phyloP scores from a whole-genome alignment of 257 asterid genomes.

The Dorcoceras hygrometricum region DNA sequence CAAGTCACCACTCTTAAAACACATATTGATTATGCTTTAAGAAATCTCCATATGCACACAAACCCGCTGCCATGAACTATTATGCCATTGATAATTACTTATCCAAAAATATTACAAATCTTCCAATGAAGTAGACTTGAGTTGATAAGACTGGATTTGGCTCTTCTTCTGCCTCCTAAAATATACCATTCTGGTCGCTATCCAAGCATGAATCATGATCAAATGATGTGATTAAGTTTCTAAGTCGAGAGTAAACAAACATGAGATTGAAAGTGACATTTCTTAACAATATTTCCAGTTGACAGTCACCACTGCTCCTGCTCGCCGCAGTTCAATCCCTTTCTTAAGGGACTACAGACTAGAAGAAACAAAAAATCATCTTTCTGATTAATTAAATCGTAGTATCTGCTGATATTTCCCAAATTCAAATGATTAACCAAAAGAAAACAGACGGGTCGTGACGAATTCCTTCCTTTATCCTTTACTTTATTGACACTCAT shows the following conservation, averaged over 20 bases:
- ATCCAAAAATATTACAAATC: neutral
- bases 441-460: constrained; percentile 24
- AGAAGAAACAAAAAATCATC: constrained; percentile 24
- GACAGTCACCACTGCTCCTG: neutral
- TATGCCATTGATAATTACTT: neutral
- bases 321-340: constrained; percentile 8
- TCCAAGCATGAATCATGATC: neutral
- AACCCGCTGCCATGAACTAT: neutral
- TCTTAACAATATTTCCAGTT: constrained; percentile 13
- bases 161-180: neutral
- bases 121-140: neutral
- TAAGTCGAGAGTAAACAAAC: neutral
- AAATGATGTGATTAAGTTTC: constrained; percentile 5
- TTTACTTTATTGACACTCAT: constrained; percentile 21
- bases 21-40: constrained; percentile 1
- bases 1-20: constrained; percentile 1
- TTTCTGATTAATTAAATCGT: constrained; percentile 6
- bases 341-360: constrained; percentile 24
- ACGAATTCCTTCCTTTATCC: constrained; percentile 21
- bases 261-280: constrained; percentile 1
- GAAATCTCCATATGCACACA: neutral
- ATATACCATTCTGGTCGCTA: neutral
- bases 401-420: constrained; percentile 14
- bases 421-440: constrained; percentile 19
- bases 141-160: neutral